Base-by-base conservation (phyloP, 768 basidiomycete species). In the Boletus coccyginus region DNA sequence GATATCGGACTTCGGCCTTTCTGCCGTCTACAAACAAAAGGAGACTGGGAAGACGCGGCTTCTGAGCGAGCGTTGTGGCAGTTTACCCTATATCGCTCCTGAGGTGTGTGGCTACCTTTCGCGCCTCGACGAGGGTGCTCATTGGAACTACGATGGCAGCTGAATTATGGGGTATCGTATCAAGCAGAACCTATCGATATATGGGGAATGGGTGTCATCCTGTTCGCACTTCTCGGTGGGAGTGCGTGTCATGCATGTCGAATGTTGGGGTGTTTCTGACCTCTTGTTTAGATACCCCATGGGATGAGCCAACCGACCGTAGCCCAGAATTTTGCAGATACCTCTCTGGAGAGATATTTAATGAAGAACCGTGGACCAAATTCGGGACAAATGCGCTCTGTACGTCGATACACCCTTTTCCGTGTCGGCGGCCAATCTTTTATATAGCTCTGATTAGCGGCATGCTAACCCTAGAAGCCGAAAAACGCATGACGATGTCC, bases 131-230 rank as follows among this genome's bases (percentile, higher is more conserved):
- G 16, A 27, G 21, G 5, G 1, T 33, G 7, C 33, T 53, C 43
- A 52, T 11, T 36, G 9, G 16, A 19, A 45, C 19, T 40, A 36
- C 19, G 9, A 21, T 40, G 8, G 3, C 53, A 95, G 94, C 71
- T 96, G 33, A 86, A 85, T 36, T 75, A 74, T 5, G 77, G 84
- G 5, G 75, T 69, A 11, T 81, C 90, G 0, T 99, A 98, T 72
- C 71, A 84, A 14, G 97, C 94, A 2, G 93, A 97, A 55, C 94
- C 97, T 0, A 83, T 98, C 24, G 97, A 99, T 68, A 85, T 92
- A 10, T 99, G 97, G 97, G 94, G 94, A 0, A 83, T 92, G 41
- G 97, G 97, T 1, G 90, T 98, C 29, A 96, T 99, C 45, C 75
- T 99, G 1, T 98, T 91, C 68, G 91, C 96, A 0, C 75, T 99